Conservation (phyloP, 495 filamentous ascomycete genomes). For the Trichoderma asperelloides region DNA sequence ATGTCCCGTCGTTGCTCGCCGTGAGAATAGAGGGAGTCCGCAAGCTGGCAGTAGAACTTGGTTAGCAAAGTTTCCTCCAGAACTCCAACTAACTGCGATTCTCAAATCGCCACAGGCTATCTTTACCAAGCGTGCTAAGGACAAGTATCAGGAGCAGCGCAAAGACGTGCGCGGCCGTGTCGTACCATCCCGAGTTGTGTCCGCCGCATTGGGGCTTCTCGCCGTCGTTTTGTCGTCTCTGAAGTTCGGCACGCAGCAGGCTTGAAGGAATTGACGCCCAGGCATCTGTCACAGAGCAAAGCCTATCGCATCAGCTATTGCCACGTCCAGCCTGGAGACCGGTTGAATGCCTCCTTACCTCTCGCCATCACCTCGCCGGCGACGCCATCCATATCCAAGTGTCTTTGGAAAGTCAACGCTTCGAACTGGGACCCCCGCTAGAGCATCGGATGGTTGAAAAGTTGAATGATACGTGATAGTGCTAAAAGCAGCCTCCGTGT, state of each 20-base stretch:
- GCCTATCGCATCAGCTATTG: constrained; percentile 3
- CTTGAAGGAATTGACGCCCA: constrained; percentile 44
- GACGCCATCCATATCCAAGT: background rate
- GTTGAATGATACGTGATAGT: too few relatives aligned
- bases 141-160: constrained; percentile 68
- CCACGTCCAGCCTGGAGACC: background rate
- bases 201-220: constrained; percentile 54
- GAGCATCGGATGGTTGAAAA: background rate
- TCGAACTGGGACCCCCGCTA: background rate
- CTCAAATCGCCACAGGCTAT: constrained; percentile 24
- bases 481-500: too few relatives aligned
- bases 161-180: constrained; percentile 61
- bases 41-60: constrained; percentile 34
- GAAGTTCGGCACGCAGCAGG: constrained; percentile 42
- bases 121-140: constrained; percentile 63
- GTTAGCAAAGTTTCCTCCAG: background rate
- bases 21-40: constrained; percentile 49
- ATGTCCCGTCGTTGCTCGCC: constrained; percentile 36
- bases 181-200: constrained; percentile 48
- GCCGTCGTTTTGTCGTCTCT: constrained; percentile 29
- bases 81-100: too few relatives aligned
- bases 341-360: background rate
- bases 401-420: background rate
- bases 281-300: constrained; percentile 9
- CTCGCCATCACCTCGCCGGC: background rate